Conservation (phyloP, 345 rosid species). For the Populus alba region DNA sequence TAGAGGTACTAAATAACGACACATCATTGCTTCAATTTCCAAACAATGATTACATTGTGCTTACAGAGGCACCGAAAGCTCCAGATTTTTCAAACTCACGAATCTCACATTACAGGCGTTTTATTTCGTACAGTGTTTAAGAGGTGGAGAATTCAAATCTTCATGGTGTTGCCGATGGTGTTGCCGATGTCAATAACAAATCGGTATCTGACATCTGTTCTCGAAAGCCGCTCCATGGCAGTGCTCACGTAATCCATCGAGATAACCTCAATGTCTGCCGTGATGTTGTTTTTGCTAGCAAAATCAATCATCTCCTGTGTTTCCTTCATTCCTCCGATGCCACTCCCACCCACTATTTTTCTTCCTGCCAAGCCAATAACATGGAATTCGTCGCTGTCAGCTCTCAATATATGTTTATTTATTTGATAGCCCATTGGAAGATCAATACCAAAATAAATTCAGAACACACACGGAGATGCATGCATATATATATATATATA, state of each 20-base stretch:
- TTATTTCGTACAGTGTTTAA: background rate
- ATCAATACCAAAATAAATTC: too few species aligned
- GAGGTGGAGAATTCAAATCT: background rate
- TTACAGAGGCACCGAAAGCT: too few species aligned
- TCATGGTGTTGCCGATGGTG: background rate
- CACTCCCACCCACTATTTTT: background rate
- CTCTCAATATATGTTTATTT: too few species aligned
- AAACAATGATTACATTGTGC: too few species aligned
- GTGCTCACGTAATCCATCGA: slow-evolving; percentile 9
- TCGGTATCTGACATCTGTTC: too few species aligned
- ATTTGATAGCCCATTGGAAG: too few species aligned
- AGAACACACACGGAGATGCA: too few species aligned
- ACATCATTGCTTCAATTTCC: background rate
- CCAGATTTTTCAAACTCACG: background rate
- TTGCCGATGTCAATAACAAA: background rate
- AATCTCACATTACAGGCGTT: background rate
- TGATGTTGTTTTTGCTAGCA: background rate
- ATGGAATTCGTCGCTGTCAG: too few species aligned
- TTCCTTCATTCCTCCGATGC: slow-evolving; percentile 1
- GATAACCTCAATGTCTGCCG: background rate
- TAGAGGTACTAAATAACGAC: background rate
- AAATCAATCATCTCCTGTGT: slow-evolving; percentile 10
- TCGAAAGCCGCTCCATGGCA: background rate
- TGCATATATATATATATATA: background rate
- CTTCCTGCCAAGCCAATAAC: background rate